phyloP scores from a whole-genome alignment of 495 filamentous ascomycete species.

The Podospora comata region DNA sequence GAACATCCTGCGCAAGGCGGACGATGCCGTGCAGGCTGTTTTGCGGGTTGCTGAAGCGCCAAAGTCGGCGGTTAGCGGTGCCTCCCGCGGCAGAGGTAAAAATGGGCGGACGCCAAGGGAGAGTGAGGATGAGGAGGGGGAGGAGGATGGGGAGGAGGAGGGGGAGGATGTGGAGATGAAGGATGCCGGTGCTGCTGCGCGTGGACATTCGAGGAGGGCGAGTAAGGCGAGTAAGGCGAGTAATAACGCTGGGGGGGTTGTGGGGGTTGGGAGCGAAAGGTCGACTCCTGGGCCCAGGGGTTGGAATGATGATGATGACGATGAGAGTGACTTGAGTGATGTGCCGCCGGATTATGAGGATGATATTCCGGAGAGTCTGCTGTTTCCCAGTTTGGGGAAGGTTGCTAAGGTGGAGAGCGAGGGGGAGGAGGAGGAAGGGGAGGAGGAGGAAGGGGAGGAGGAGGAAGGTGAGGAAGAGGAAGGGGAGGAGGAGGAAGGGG shows the following conservation, averaged over 20 bases:
- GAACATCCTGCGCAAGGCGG: constrained; percentile 50
- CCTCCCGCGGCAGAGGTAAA: constrained; percentile 22
- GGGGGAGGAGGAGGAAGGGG: constrained; percentile 17
- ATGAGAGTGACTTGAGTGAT: constrained; percentile 78
- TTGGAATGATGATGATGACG: constrained; percentile 71
- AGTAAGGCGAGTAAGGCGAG: constrained; percentile 4
- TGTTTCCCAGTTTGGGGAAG: constrained; percentile 44
- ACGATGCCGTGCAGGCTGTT: constrained; percentile 44
- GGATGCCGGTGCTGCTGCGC: constrained; percentile 29
- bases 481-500: constrained; percentile 26
- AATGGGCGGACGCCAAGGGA: constrained; percentile 26
- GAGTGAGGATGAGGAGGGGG: constrained; percentile 24
- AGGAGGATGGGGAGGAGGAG: constrained; percentile 22
- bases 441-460: constrained; percentile 29
- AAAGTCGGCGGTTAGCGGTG: constrained; percentile 28
- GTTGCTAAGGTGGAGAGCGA: constrained; percentile 18
- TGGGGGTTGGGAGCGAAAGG: constrained; percentile 22
- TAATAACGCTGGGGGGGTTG: neutral
- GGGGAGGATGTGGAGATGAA: constrained; percentile 36
- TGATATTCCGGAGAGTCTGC: constrained; percentile 40
- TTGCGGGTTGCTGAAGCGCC: constrained; percentile 41
- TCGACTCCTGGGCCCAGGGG: constrained; percentile 50
- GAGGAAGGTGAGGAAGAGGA: constrained; percentile 26
- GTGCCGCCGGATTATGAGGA: constrained; percentile 53
- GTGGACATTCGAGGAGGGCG: constrained; percentile 15